These are phyloP conservation scores for Pestalotiopsis fici DNA, from an alignment of 2,329 filamentous ascomycete genomes.

Conservation along the genomic window DNA sequence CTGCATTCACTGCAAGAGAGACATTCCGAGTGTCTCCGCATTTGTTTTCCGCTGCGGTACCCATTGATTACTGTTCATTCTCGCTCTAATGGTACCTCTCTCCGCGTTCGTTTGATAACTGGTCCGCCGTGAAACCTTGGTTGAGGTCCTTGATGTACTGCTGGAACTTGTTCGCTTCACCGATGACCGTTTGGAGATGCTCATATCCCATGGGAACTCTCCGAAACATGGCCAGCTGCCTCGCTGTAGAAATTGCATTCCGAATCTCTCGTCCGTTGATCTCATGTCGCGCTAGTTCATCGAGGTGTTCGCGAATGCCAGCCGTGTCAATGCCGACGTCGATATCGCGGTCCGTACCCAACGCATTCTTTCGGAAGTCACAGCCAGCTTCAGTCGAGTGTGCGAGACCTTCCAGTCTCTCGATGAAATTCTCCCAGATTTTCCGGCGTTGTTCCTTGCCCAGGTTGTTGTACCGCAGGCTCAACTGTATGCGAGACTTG, in stretches of 20 bases:
- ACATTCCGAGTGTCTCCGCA: too few relatives aligned
- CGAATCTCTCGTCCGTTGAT: slow-evolving; percentile 4
- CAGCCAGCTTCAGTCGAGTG: neutral
- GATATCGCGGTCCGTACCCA: neutral
- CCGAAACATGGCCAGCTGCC: neutral
- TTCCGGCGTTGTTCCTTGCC: neutral
- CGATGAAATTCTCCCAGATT: neutral
- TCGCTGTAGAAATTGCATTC: neutral
- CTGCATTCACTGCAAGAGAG: too few relatives aligned
- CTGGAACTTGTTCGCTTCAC: neutral
- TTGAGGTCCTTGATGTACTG: slow-evolving; percentile 1
- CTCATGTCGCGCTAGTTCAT: neutral
- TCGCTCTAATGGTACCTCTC: neutral
- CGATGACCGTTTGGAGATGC: neutral
- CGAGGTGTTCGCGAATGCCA: neutral
- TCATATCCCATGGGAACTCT: neutral
- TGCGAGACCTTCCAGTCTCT: neutral
- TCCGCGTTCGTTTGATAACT: neutral
- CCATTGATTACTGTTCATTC: neutral
- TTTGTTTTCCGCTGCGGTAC: too few relatives aligned
- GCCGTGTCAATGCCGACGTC: neutral
- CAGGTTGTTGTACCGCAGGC: neutral
- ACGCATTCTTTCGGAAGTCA: neutral
- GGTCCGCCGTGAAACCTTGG: neutral
- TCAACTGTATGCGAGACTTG: neutral